Evolutionary conservation across 257 asterid species (phyloP), one percentile per base, ranked within the genome.

Genomic region (Jaltomata sinuosa): DNA sequence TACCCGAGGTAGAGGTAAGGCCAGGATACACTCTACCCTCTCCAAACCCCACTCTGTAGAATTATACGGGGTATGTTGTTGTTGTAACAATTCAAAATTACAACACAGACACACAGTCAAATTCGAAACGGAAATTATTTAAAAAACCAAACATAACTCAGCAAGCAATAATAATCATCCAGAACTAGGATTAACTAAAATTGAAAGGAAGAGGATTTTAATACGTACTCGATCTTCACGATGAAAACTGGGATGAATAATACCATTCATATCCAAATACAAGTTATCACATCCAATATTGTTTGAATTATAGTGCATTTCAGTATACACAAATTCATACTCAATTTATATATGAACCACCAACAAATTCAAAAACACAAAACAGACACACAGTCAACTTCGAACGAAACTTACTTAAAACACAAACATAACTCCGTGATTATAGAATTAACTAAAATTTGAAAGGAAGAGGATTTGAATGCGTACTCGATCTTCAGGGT

Each of bases 231-330:
- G 14, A 18, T 84, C 82, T 34, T 52, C 59, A 1, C 83, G 81
- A 21, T 74, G 89, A 53, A 80, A 80, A 40, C 80, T 42, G 8
- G 49, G 83, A 54, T 85, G 85, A 29, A 85, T 85, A 14, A 85
- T 82, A 27, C 61, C 85, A 76, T 85, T 82, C 88, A 82, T 85
- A 55, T 85, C 83, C n/a, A 84, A 11, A 36, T 68, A 90, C 85
- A 84, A 42, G 45, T 34, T 85, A 47, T 50, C 84, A 40, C 42
- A 85, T 40, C 61, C 85, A 0, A 65, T 42, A 5, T 64, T 61
- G 1, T 76, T 82, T 9, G 85, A 81, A 32, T 85, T 87, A 36
- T n/a, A 71, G 79, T 38, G 10, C 18, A 68, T 9, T 69, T 69
- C 79, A 69, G 32, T 19, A 69, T 69, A 69, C 19, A 4, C 19